Percentiles rank a stretch among this genome's conserved stretches.
These are phyloP conservation scores for Peronospora belbahrii DNA, from an alignment of 352 stramenopile species.

Conservation along the genomic window DNA sequence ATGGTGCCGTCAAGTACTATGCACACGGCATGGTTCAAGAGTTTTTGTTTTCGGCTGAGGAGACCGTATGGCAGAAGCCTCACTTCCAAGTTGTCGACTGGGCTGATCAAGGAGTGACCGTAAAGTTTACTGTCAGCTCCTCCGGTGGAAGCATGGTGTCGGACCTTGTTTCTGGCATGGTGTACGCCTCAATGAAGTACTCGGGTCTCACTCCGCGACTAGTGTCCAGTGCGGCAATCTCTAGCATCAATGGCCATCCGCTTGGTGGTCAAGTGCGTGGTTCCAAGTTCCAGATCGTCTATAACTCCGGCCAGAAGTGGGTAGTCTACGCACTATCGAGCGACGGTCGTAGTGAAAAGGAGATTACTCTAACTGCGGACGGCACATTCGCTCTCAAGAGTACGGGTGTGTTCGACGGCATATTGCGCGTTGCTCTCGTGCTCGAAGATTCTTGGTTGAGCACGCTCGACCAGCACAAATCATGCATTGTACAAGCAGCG, in stretches of 20 bases:
- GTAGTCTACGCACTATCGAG: conserved; percentile 42
- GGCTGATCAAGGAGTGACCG: conserved; percentile 47
- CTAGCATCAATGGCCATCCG: conserved; percentile 34
- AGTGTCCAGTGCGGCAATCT: conserved; percentile 32
- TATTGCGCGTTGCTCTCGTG: conserved; percentile 40
- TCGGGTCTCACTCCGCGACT: conserved; percentile 35
- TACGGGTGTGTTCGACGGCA: conserved; percentile 31
- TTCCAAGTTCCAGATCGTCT: conserved; percentile 44
- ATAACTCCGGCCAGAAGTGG: conserved; percentile 53
- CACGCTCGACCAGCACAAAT: conserved; percentile 41
- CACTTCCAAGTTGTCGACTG: conserved; percentile 48
- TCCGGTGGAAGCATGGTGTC: conserved; percentile 31
- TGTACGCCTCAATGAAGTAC: conserved; percentile 48
- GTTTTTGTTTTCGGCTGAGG: conserved; percentile 42
- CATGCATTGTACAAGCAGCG: conserved; percentile 36
- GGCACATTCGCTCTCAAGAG: conserved; percentile 30
- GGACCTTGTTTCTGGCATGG: conserved; percentile 57
- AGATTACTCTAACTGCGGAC: conserved; percentile 34
- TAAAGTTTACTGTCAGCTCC: conserved; percentile 30
- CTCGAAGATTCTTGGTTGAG: conserved; percentile 29
- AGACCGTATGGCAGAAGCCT: conserved; percentile 35
- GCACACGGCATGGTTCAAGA: conserved; percentile 40
- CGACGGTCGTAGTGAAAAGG: conserved; percentile 31
- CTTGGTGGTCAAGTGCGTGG: conserved; percentile 19
- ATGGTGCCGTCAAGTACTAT: conserved; percentile 47